Conservation (phyloP, 331 rosid genomes). For the Rosa hybrid region DNA sequence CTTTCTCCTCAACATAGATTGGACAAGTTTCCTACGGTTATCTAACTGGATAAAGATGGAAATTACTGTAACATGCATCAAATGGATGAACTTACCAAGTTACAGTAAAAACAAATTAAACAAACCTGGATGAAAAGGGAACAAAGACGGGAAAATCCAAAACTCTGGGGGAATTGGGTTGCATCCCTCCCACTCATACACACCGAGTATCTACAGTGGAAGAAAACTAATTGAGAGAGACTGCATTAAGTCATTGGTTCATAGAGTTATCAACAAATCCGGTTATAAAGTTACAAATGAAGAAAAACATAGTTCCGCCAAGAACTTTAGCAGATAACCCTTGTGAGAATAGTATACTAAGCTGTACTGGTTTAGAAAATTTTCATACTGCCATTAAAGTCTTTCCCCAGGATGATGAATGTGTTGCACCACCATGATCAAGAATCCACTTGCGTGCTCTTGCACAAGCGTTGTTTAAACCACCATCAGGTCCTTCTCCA, state of each 20-base stretch:
- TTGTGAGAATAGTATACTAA: too few species aligned
- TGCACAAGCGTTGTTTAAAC: conserved; percentile 45
- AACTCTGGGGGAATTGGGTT: conserved; percentile 50
- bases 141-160: conserved; percentile 31
- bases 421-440: conserved; percentile 58
- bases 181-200: conserved; percentile 41
- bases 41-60: neutral
- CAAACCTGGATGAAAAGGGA: conserved; percentile 46
- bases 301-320: too few species aligned
- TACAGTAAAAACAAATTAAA: neutral
- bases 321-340: too few species aligned
- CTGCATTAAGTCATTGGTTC: too few species aligned
- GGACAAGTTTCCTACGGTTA: neutral
- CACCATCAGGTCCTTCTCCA: conserved; percentile 60
- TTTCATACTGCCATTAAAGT: conserved; percentile 67
- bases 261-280: too few species aligned
- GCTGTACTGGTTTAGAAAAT: neutral
- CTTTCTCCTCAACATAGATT: neutral
- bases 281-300: too few species aligned
- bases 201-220: conserved; percentile 54
- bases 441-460: conserved; percentile 75
- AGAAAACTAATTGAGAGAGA: neutral
- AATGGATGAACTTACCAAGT: neutral
- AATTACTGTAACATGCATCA: too few species aligned
- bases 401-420: conserved; percentile 79